A percentile compares a stretch with the other conserved stretches of the same genome.
These are phyloP conservation scores for Metschnikowia santaceciliae DNA, from an alignment of 805 yeast species.

Conservation along the genomic window DNA sequence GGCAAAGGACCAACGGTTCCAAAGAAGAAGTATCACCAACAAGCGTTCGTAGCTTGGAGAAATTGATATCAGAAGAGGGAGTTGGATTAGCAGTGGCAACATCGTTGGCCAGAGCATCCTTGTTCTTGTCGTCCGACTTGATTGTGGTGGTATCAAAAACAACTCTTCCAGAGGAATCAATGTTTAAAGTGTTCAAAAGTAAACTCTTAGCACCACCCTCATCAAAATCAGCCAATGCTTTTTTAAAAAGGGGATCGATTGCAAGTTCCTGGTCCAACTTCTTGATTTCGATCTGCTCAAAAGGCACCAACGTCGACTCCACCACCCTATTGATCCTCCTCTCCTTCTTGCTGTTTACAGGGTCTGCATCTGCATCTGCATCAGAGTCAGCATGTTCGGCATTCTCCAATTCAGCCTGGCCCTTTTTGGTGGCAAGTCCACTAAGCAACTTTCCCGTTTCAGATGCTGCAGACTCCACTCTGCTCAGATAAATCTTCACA, in stretches of 20 bases:
- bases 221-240: slow-evolving; percentile 72
- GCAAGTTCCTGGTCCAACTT: slow-evolving; percentile 60
- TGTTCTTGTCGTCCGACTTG: slow-evolving; percentile 13
- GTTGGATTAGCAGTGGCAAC: not conserved
- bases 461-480: slow-evolving; percentile 88
- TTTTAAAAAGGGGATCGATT: slow-evolving; percentile 72
- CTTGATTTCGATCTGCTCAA: slow-evolving; percentile 48
- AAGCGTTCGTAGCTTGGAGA: slow-evolving; percentile 19
- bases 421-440: slow-evolving; percentile 51
- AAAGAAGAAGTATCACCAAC: slow-evolving; percentile 20
- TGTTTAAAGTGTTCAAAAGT: slow-evolving; percentile 55
- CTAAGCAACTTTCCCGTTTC: slow-evolving; percentile 83
- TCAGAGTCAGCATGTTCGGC: slow-evolving; percentile 20
- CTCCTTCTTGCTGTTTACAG: slow-evolving; percentile 16
- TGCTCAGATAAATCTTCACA: slow-evolving; percentile 83
- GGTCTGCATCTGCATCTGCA: slow-evolving; percentile 20
- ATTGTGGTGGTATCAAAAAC: slow-evolving; percentile 59
- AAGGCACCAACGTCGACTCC: slow-evolving; percentile 25
- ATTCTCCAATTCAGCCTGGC: slow-evolving; percentile 25
- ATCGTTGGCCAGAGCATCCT: slow-evolving; percentile 5
- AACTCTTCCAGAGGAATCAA: slow-evolving; percentile 52
- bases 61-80: slow-evolving; percentile 14
- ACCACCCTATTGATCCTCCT: slow-evolving; percentile 19
- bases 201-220: slow-evolving; percentile 80
- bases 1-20: slow-evolving; percentile 51